Evolutionary conservation across 331 rosid species (phyloP).

Genomic region (Cucumis variabilis): DNA sequence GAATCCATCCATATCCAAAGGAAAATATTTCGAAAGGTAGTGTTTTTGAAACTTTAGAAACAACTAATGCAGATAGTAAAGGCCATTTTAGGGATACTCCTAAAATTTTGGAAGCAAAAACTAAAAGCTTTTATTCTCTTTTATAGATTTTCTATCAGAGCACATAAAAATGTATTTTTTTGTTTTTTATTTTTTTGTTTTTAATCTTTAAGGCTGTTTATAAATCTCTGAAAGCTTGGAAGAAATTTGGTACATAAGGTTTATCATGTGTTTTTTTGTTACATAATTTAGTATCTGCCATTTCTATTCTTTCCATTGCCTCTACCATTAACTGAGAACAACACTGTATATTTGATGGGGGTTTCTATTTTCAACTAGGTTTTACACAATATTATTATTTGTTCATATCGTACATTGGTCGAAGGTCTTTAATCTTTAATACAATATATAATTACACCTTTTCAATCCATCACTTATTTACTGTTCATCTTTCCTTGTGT

Average conservation of each 20-base stretch:
- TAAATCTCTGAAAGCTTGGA: conserved; percentile 9
- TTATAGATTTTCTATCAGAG: conserved; percentile 42
- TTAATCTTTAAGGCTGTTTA: conserved; percentile 18
- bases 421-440: too few relatives aligned
- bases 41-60: conserved; percentile 28
- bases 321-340: background rate
- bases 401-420: too few relatives aligned
- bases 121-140: conserved; percentile 47
- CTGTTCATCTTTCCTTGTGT: too few relatives aligned
- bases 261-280: background rate
- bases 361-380: background rate
- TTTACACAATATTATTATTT: background rate
- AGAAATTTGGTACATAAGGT: conserved; percentile 21
- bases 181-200: background rate
- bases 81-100: conserved; percentile 40
- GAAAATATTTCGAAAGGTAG: conserved; percentile 18
- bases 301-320: conserved; percentile 2
- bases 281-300: background rate
- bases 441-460: too few relatives aligned
- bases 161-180: conserved; percentile 22
- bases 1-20: conserved; percentile 36
- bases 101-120: conserved; percentile 45
- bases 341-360: background rate
- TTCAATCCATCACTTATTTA: too few relatives aligned
- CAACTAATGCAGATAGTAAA: conserved; percentile 45